These are phyloP conservation scores for Magnolia officinalis DNA, from an alignment of 164 flowering plant genomes.

Conservation along the genomic window DNA sequence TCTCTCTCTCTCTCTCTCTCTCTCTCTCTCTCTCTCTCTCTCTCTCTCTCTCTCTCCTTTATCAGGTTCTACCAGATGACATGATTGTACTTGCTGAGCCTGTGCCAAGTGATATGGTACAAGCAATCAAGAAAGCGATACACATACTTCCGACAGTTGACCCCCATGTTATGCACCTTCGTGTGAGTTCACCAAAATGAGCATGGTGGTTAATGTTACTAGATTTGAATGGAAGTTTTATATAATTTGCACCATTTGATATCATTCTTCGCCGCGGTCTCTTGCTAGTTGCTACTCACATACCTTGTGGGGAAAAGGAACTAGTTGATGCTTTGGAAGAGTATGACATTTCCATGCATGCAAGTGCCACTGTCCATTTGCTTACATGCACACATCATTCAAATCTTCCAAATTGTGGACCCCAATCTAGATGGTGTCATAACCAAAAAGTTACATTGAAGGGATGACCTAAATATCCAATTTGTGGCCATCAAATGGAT, in stretches of 20 bases:
- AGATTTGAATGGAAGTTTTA: background rate
- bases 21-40: background rate
- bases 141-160: constrained; percentile 78
- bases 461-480: background rate
- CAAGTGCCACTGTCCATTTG: background rate
- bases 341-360: background rate
- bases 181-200: constrained; percentile 45
- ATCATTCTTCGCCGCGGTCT: background rate
- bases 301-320: background rate
- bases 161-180: constrained; percentile 85
- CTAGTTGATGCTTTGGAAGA: background rate
- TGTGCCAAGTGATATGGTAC: constrained; percentile 86
- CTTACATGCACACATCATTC: background rate
- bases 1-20: no score
- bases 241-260: background rate
- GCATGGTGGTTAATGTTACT: background rate
- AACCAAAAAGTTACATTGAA: background rate
- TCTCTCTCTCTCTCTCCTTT: background rate
- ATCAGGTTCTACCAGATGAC: constrained; percentile 92
- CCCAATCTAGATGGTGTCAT: background rate
- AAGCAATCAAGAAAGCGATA: constrained; percentile 73
- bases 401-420: background rate
- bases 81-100: constrained; percentile 95
- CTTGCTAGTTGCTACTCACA: background rate
- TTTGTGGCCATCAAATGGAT: background rate